These are phyloP conservation scores for Ceratopteris richardii DNA, from an alignment of 75 land plant species.

Conservation along the genomic window DNA sequence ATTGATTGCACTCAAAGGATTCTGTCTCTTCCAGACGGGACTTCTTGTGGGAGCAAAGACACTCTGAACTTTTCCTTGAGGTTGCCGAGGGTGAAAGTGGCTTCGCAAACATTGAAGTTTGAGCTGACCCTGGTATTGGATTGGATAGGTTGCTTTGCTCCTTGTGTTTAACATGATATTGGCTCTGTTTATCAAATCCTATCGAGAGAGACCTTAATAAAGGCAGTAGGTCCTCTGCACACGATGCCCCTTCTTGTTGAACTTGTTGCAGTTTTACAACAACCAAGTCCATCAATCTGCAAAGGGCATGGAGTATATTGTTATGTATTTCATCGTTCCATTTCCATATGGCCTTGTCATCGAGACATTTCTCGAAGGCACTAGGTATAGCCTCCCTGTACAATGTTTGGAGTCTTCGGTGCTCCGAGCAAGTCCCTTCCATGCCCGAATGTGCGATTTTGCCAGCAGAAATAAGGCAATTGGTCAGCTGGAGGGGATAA, in stretches of 20 bases:
- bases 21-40: constrained; percentile 5
- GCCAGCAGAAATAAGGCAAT: constrained; percentile 17
- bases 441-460: constrained; percentile 11
- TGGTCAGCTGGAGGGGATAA: constrained; percentile 19
- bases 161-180: constrained; percentile 25
- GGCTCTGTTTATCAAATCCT: constrained; percentile 24
- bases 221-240: constrained; percentile 20
- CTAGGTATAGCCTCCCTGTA: constrained; percentile 24
- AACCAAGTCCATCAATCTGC: constrained; percentile 17
- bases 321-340: constrained; percentile 19
- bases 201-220: constrained; percentile 15
- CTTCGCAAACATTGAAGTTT: constrained; percentile 12
- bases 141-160: constrained; percentile 1
- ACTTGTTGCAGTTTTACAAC: constrained; percentile 15
- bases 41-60: constrained; percentile 9
- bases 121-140: constrained; percentile 3
- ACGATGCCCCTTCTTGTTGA: not conserved
- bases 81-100: constrained; percentile 11
- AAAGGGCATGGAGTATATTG: constrained; percentile 15
- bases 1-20: constrained; percentile 13
- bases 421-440: constrained; percentile 10
- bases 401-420: constrained; percentile 11
- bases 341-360: constrained; percentile 32
- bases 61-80: constrained; percentile 8
- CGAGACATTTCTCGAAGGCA: constrained; percentile 27